Evolutionary conservation across 202 grass and related monocot genomes (phyloP), one percentile per base, ranked within the genome.

Genomic region (Schoenoplectus tabernaemontani): DNA sequence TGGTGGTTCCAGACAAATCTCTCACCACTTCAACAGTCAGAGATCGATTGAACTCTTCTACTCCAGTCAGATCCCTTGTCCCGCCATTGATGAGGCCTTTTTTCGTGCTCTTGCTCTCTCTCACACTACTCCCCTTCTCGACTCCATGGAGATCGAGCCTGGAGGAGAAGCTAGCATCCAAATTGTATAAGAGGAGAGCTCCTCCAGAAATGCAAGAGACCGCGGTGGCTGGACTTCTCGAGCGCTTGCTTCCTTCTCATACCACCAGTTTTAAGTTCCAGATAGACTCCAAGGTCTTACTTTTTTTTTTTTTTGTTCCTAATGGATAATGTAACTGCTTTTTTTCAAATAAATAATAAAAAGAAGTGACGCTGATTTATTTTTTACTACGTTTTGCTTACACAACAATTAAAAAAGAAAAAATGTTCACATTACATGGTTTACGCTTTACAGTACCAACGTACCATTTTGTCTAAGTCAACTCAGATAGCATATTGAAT

Each of bases 211-310:
- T 59, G 37, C 89, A 97, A 83, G 91, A 91, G 84, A 74, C 2
- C 9, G 89, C 89, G 8, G 81, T 85, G n/a, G 58, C 23, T 9
- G 81, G 78, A 46, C 70, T 97, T 15, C 93, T 93, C 70, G 65
- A 56, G 70, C 78, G 93, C 76, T 85, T 91, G 13, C 89, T 97
- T 24, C 93, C 91, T 24, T 78, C 58, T 74, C 87, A 93, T 53
- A 30, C 59, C n/a, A 67, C 64, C 56, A 97, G 93, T 87, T 97
- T 97, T 82, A 82, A 76, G 37, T 89, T 96, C 85, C 78, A 81
- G 67, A 96, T 97, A 74, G 89, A 89, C 74, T 68, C 89, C 64
- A 83, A 93, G 87, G 93, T 97, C 79, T 85, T 43, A 59, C 69
- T 78, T 39, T 61, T 41, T 76, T 0, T 13, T 2, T 13, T 54